These are phyloP conservation scores for Atractiella rhizophila DNA, from an alignment of 768 basidiomycete species.

Conservation along the genomic window DNA sequence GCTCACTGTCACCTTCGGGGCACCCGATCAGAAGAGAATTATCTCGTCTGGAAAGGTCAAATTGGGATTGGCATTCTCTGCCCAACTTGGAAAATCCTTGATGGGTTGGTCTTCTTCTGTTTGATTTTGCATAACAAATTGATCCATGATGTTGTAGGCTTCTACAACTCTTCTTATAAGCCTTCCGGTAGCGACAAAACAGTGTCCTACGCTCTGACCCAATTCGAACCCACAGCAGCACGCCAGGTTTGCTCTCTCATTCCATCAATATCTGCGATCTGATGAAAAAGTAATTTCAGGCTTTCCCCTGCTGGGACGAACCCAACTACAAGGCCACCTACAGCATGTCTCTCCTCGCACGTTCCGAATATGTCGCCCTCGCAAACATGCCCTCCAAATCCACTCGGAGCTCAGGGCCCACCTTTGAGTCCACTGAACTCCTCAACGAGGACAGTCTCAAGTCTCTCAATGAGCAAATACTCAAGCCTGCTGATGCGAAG, in stretches of 20 bases:
- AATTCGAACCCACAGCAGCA: conserved; percentile 81
- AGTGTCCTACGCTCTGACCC: conserved; percentile 39
- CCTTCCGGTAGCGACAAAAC: conserved; percentile 15
- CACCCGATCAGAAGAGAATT: conserved; percentile 22
- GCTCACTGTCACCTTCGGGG: conserved; percentile 34
- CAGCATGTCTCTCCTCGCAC: conserved; percentile 28
- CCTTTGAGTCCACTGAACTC: conserved; percentile 11
- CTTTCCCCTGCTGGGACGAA: conserved; percentile 83
- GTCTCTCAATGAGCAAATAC: conserved; percentile 15
- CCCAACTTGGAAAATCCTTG: conserved; percentile 44
- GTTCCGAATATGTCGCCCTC: conserved; percentile 43
- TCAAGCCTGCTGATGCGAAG: conserved; percentile 1
- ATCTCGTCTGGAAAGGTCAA: conserved; percentile 43
- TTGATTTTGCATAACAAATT: not conserved
- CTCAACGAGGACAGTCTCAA: conserved; percentile 17
- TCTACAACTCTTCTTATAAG: conserved; percentile 13
- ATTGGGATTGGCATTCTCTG: conserved; percentile 41
- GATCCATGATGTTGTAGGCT: conserved; percentile 2
- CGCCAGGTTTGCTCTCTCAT: conserved; percentile 24
- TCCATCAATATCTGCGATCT: not conserved
- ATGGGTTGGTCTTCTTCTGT: conserved; percentile 27
- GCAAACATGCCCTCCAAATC: conserved; percentile 62
- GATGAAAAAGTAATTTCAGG: too few species aligned
- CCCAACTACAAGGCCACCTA: conserved; percentile 70
- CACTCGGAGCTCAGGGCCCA: conserved; percentile 27